phyloP scores from a whole-genome alignment of 1,284 basidiomycete genomes.

The Agroathelia rolfsii region DNA sequence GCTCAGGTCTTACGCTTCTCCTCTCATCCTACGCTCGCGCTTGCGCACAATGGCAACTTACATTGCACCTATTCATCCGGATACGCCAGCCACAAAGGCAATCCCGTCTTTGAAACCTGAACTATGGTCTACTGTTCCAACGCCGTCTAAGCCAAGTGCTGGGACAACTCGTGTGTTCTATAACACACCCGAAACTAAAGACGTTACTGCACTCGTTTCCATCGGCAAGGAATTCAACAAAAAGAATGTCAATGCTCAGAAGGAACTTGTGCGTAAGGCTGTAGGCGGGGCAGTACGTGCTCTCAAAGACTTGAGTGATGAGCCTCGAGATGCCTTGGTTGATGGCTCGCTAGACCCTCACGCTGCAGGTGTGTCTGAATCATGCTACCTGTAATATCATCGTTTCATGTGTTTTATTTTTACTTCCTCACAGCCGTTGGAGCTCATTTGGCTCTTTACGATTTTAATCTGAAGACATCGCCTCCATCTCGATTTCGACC shows the following conservation, averaged over 20 bases:
- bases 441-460: slow-evolving; percentile 63
- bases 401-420: background rate
- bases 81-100: no score
- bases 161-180: slow-evolving; percentile 62
- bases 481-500: slow-evolving; percentile 52
- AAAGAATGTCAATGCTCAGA: slow-evolving; percentile 38
- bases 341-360: slow-evolving; percentile 63
- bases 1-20: no score
- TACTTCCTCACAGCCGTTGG: slow-evolving; percentile 48
- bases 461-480: slow-evolving; percentile 68
- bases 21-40: no score
- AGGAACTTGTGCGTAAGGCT: slow-evolving; percentile 57
- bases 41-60: no score
- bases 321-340: slow-evolving; percentile 45
- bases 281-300: slow-evolving; percentile 61
- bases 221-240: slow-evolving; percentile 49
- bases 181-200: slow-evolving; percentile 28
- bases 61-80: no score
- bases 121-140: slow-evolving; percentile 33
- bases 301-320: slow-evolving; percentile 45
- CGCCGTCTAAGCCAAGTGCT: slow-evolving; percentile 38
- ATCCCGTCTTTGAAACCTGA: no score
- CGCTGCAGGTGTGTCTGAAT: slow-evolving; percentile 72
- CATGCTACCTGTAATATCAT: slow-evolving; percentile 10
- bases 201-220: slow-evolving; percentile 47